Evolutionary conservation across 257 asterid species (phyloP), one percentile per base, ranked within the genome.

Genomic region (Ocimum tenuiflorum): DNA sequence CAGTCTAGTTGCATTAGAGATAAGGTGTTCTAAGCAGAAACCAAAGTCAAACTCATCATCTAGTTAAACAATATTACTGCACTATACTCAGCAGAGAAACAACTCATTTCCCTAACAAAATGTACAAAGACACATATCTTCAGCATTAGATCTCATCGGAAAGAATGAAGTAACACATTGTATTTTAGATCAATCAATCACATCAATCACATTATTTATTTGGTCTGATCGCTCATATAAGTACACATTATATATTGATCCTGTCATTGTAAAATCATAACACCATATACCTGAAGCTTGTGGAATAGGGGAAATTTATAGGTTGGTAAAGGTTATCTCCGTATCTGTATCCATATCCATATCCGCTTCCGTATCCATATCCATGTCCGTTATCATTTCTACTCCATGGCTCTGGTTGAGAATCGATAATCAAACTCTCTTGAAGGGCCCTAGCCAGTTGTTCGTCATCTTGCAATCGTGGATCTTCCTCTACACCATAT

Each of bases 391-490:
- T 55, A 45, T 59, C 68, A 58, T 75, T 81, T 76, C 81, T 72
- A 53, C 79, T 60, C 70, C 72, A 78, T 13, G 78, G 47, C 45
- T 69, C 82, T 19, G 82, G 80, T 70, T 85, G 81, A 71, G 91
- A 79, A 71, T 81, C 91, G 3, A 51, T 54, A 56, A 74, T 77
- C 83, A 86, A 71, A 70, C 95, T 86, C 74, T 83, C 95, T 55
- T 85, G 96, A 65, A 85, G 78, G 68, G 88, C 90, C 75, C 81
- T 84, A 39, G 96, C 96, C 46, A 88, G 86, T 72, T 75, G 80
- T 78, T 88, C 96, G 55, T 88, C 95, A 63, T 86, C 88, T 61
- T 86, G 78, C 60, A 86, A 53, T 77, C 85, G 86, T 33, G 87
- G 77, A 23, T 78, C 88, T 55, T 65, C 67, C 65, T 77, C 98